Evolutionary conservation across 139 green algal genomes (phyloP).

Genomic region (Zygnema cylindricum): DNA sequence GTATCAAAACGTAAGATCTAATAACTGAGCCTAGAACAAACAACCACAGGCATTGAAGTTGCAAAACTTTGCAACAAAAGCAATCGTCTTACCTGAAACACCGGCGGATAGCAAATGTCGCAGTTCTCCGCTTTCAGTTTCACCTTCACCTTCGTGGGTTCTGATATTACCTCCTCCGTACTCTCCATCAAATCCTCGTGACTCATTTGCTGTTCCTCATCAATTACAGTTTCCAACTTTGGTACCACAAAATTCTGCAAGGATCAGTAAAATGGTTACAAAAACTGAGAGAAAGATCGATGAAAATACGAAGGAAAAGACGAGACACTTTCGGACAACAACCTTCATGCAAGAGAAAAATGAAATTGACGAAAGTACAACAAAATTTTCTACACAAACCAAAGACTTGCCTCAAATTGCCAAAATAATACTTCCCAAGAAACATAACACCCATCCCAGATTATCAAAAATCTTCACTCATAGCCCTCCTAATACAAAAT

Average conservation of each 20-base stretch:
- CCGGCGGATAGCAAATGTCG: constrained; percentile 93
- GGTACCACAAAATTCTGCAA: constrained; percentile 75
- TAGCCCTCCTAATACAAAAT: no score
- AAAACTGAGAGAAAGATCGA: no score
- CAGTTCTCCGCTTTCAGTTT: constrained; percentile 75
- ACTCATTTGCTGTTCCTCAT: constrained; percentile 88
- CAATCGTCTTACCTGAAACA: constrained; percentile 77
- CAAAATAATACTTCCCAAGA: no score
- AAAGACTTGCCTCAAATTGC: no score
- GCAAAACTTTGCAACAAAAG: neutral
- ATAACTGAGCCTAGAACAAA: neutral
- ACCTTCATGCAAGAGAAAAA: no score
- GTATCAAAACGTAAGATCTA: neutral
- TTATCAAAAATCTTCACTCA: no score
- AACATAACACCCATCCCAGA: no score
- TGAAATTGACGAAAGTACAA: no score
- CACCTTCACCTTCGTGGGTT: constrained; percentile 52
- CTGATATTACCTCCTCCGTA: constrained; percentile 76
- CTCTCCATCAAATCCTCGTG: constrained; percentile 84
- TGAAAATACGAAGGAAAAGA: no score
- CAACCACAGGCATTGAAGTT: neutral
- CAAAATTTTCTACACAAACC: no score
- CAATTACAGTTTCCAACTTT: constrained; percentile 80
- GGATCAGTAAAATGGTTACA: neutral
- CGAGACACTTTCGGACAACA: no score